Percentiles rank a stretch among this genome's conserved stretches.
Evolutionary conservation across 2,329 filamentous ascomycete species (phyloP).

Genomic region (Colletotrichum brevisporum): DNA sequence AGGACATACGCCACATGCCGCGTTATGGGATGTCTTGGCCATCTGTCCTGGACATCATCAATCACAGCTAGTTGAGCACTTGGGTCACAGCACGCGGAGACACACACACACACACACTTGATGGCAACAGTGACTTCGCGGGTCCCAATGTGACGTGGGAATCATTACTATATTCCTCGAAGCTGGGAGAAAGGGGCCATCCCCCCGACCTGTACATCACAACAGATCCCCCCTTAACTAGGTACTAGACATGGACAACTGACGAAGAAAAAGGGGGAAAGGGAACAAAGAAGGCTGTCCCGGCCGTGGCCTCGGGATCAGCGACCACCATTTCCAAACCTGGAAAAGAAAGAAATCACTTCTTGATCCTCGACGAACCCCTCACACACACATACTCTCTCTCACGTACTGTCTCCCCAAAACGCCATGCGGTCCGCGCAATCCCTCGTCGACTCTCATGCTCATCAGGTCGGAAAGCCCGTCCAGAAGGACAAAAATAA

Average conservation of each 20-base stretch:
- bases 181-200: conserved; percentile 1
- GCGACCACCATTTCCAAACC: conserved; percentile 24
- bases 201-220: conserved; percentile 5
- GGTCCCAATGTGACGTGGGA: too few relatives aligned
- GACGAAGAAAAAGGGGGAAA: background rate
- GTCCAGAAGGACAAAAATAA: background rate
- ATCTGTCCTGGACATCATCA: too few relatives aligned
- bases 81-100: too few relatives aligned
- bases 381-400: background rate
- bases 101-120: too few relatives aligned
- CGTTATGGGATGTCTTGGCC: too few relatives aligned
- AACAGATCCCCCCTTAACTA: background rate
- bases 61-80: too few relatives aligned
- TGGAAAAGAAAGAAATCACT: conserved; percentile 6
- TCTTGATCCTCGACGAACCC: conserved; percentile 12
- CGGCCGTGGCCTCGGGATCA: conserved; percentile 26
- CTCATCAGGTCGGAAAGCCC: conserved; percentile 3
- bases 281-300: conserved; percentile 1
- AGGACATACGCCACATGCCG: too few relatives aligned
- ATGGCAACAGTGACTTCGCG: too few relatives aligned
- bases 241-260: conserved; percentile 1
- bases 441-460: conserved; percentile 14
- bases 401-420: background rate
- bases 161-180: conserved; percentile 7
- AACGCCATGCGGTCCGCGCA: conserved; percentile 32